Evolutionary conservation across 2,329 filamentous ascomycete species (phyloP).

Genomic region (Rhynchosporium secalis): DNA sequence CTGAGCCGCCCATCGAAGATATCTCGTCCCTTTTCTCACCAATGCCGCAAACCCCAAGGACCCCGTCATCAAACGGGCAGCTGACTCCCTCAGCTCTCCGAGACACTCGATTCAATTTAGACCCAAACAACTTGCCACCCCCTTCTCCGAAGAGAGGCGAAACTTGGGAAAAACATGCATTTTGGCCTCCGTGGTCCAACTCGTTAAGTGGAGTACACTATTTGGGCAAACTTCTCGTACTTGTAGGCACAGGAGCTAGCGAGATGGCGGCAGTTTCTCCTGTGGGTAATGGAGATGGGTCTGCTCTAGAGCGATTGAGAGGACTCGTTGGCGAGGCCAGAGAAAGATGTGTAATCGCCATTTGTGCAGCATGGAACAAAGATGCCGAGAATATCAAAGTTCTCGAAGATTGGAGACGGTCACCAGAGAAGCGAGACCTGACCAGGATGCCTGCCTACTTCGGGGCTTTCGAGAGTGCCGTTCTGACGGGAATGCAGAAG

Average conservation of each 20-base stretch:
- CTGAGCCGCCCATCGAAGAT: constrained; percentile 85
- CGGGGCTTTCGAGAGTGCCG: constrained; percentile 76
- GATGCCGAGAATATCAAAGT: constrained; percentile 92
- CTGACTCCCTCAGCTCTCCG: constrained; percentile 57
- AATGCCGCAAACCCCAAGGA: constrained; percentile 66
- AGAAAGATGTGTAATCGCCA: constrained; percentile 80
- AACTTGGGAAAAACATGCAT: constrained; percentile 89
- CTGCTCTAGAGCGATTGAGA: constrained; percentile 70
- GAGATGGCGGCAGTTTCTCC: constrained; percentile 79
- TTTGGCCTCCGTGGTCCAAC: constrained; percentile 94
- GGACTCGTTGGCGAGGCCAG: constrained; percentile 73
- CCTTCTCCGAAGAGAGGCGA: constrained; percentile 78
- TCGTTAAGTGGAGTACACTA: constrained; percentile 91
- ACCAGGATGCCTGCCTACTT: constrained; percentile 91
- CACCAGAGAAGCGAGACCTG: constrained; percentile 77
- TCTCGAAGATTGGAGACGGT: constrained; percentile 90
- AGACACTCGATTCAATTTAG: constrained; percentile 77
- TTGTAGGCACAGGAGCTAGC: constrained; percentile 83
- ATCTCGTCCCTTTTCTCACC: constrained; percentile 86
- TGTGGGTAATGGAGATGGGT: constrained; percentile 55
- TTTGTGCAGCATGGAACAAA: constrained; percentile 88
- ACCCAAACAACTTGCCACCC: constrained; percentile 73
- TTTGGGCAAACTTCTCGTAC: constrained; percentile 74
- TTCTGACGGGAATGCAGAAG: constrained; percentile 88
- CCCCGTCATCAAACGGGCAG: constrained; percentile 50